Evolutionary conservation across 2,329 filamentous ascomycete species (phyloP).

Genomic region (Aspergillus calidoustus): DNA sequence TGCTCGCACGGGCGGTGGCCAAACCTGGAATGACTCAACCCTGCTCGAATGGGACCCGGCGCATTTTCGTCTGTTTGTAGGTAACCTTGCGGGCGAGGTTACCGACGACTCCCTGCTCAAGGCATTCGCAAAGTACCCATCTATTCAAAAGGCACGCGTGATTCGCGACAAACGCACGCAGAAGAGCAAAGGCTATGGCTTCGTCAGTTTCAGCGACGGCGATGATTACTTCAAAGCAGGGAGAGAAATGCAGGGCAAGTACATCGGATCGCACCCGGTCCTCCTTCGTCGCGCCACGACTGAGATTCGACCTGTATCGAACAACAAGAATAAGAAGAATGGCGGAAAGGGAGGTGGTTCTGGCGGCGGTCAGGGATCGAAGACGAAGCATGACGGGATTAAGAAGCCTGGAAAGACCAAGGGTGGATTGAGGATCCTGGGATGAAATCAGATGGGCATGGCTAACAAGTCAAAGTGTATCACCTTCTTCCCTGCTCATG

Average conservation of each 20-base stretch:
- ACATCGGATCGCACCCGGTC: constrained; percentile 96
- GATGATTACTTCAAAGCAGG: constrained; percentile 97
- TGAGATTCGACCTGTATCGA: constrained; percentile 80
- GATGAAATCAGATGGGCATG: constrained; percentile 32
- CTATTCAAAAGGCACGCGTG: constrained; percentile 89
- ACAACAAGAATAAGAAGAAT: constrained; percentile 67
- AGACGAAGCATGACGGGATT: constrained; percentile 50
- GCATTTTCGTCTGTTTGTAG: constrained; percentile 93
- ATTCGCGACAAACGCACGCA: constrained; percentile 94
- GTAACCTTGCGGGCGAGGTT: constrained; percentile 94
- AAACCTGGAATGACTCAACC: constrained; percentile 86
- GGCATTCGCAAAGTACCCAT: constrained; percentile 86
- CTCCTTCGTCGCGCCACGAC: constrained; percentile 85
- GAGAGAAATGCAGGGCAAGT: constrained; percentile 98
- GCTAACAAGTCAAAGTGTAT: neutral
- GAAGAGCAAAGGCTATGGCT: constrained; percentile 95
- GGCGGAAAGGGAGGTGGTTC: constrained; percentile 37
- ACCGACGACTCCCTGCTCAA: constrained; percentile 95
- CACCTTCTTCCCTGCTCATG: constrained; percentile 1
- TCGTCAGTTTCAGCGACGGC: constrained; percentile 92
- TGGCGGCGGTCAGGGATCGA: constrained; percentile 40
- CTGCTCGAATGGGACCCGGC: constrained; percentile 95
- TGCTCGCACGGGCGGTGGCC: constrained; percentile 82
- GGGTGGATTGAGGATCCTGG: constrained; percentile 50
- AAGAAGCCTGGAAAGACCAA: constrained; percentile 53